A percentile compares a stretch with the other conserved stretches of the same genome.
Conservation (phyloP, 2,329 filamentous ascomycete genomes). For the Didymella pomorum region DNA sequence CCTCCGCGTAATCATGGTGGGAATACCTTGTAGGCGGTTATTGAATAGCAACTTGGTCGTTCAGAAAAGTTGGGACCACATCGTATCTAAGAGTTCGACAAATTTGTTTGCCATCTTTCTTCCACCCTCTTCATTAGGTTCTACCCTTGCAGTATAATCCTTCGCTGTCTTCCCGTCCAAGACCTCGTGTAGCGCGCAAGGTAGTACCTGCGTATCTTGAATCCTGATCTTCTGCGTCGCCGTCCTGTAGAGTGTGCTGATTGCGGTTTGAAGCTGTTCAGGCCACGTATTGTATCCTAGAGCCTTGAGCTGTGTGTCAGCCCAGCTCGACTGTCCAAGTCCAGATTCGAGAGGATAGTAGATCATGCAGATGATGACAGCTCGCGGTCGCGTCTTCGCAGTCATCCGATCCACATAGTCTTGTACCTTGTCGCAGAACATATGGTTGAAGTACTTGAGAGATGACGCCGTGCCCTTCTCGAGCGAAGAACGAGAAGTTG, state of each 20-base stretch:
- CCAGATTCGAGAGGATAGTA: constrained; percentile 48
- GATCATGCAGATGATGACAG: constrained; percentile 51
- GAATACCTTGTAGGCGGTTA: neutral
- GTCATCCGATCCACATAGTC: constrained; percentile 39
- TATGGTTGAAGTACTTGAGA: constrained; percentile 41
- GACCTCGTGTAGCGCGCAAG: constrained; percentile 45
- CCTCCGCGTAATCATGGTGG: too few relatives aligned
- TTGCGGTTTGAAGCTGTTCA: constrained; percentile 43
- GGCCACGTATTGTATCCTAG: constrained; percentile 45
- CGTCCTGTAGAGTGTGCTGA: constrained; percentile 43
- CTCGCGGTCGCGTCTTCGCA: constrained; percentile 42
- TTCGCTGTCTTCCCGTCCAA: constrained; percentile 40
- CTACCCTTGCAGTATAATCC: constrained; percentile 48
- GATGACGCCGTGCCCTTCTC: constrained; percentile 37
- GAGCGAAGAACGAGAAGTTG: constrained; percentile 34
- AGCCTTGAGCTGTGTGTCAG: constrained; percentile 40
- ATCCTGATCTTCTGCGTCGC: constrained; percentile 40
- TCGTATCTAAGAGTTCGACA: constrained; percentile 25
- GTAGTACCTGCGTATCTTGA: constrained; percentile 41
- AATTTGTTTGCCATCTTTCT: constrained; percentile 46
- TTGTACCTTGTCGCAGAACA: constrained; percentile 42
- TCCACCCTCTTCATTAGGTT: constrained; percentile 46
- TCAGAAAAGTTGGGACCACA: neutral
- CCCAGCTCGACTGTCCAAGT: constrained; percentile 44
- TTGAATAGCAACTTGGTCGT: neutral